Evolutionary conservation across 2,329 filamentous ascomycete genomes (phyloP), one percentile per base, ranked within the genome.

Genomic region (Pyrenochaeta sp.): DNA sequence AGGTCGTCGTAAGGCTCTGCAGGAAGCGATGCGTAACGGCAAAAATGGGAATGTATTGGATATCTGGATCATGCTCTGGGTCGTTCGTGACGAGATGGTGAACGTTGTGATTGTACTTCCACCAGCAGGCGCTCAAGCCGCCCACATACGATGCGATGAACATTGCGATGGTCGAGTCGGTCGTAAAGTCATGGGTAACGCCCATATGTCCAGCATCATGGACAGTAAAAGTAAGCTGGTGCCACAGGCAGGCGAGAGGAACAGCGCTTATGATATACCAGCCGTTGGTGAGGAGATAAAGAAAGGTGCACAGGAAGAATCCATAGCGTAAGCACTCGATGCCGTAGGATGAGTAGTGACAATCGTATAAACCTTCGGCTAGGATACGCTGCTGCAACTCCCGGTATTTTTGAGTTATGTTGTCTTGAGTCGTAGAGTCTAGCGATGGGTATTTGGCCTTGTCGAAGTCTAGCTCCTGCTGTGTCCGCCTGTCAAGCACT

Each of bases 141-240:
- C 95, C 95, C 22, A 95, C 81, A 69, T 90, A 98, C 75, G 97
- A 91, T 52, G 93, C 93, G 70, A 97, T 90, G 64, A 96, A 80
- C 72, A 98, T 97, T 48, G 92, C 94, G 61, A 99, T 92, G 48
- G 90, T 83, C 1, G 90, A 90, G 77, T 99, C 95, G 37, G 88
- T 79, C 49, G 91, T 88, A 75, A 94, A 98, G 74, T 90, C 84
- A 78, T 98, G 94, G 2, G 95, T 99, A 69, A 99, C 97, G 65
- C 92, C 95, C 90, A 97, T 96, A 78, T 99, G 95, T 6, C 92
- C 93, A 50, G 94, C 92, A 82, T 99, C 95, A 77, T 99, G 95
- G 59, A 92, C 95, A 1, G 90, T 90, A 74, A 99, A 99, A 50
- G 94, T 91, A 28, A 98, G 85, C 75, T 98, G 95, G 73, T 98